Evolutionary conservation across 345 rosid species (phyloP).

Genomic region (Kernera saxatilis): DNA sequence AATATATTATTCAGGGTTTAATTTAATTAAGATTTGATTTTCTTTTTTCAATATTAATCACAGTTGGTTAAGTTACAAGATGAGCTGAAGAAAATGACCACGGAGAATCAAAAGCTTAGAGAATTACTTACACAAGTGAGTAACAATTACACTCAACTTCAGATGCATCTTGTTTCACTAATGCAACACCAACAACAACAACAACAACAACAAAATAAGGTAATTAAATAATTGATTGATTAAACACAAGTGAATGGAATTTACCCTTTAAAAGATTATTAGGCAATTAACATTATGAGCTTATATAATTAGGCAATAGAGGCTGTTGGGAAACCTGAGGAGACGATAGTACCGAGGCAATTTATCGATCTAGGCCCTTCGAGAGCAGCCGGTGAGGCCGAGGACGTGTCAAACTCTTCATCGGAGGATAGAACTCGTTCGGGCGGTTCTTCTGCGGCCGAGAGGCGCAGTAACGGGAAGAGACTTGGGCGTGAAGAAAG

Average conservation of each 20-base stretch:
- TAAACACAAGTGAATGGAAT: background rate
- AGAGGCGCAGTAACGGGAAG: constrained; percentile 35
- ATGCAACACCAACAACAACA: constrained; percentile 50
- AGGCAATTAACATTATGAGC: background rate
- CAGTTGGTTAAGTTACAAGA: constrained; percentile 57
- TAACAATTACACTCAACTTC: constrained; percentile 57
- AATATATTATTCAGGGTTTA: background rate
- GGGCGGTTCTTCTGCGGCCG: constrained; percentile 31
- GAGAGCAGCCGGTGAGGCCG: constrained; percentile 31
- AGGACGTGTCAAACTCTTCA: constrained; percentile 51
- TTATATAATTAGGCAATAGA: constrained; percentile 38
- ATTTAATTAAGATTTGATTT: background rate
- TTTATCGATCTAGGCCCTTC: constrained; percentile 59
- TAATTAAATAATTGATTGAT: background rate
- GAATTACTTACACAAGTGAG: constrained; percentile 75
- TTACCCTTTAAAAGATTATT: background rate
- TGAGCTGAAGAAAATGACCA: constrained; percentile 61
- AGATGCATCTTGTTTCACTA: constrained; percentile 57
- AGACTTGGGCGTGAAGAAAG: constrained; percentile 56
- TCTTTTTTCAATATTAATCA: background rate
- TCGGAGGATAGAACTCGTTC: constrained; percentile 80
- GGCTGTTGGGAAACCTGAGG: constrained; percentile 34
- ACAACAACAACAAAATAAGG: constrained; percentile 3
- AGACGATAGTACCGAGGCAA: constrained; percentile 53
- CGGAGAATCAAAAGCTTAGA: constrained; percentile 65